Conservation (phyloP, 345 rosid genomes). For the Citrus maxima region DNA sequence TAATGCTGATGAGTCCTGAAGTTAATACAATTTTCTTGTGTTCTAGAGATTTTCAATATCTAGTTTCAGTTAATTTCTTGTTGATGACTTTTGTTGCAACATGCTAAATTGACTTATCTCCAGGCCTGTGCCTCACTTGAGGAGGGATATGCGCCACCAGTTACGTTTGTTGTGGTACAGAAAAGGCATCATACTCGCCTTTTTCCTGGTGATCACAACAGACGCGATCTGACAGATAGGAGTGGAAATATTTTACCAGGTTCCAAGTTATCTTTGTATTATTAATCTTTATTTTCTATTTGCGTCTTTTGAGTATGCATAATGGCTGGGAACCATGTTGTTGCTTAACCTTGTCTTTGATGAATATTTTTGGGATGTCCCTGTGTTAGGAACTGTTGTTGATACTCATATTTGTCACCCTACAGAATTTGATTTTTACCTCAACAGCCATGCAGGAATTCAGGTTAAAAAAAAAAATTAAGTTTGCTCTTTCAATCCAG, state of each 20-base stretch:
- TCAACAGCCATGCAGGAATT: constrained; percentile 86
- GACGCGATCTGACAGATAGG: constrained; percentile 29
- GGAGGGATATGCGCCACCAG: constrained; percentile 42
- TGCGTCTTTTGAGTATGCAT: background rate
- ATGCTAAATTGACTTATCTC: background rate
- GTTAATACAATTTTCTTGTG: background rate
- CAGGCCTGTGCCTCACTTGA: constrained; percentile 69
- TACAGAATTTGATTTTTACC: constrained; percentile 60
- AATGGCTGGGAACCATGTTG: background rate
- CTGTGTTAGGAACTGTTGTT: constrained; percentile 67
- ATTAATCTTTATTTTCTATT: background rate
- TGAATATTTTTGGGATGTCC: background rate
- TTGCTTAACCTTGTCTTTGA: no score
- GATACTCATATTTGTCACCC: constrained; percentile 78
- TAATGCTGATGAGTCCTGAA: background rate
- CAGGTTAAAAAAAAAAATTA: constrained; percentile 35
- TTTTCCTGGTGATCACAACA: constrained; percentile 46
- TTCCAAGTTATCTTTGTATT: constrained; percentile 6
- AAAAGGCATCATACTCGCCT: constrained; percentile 84
- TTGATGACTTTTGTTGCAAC: background rate
- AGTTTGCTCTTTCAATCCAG: background rate
- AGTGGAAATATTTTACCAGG: constrained; percentile 84
- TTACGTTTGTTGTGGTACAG: constrained; percentile 78
- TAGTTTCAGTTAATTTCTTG: background rate
- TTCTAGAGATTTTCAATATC: background rate